Percentiles rank a stretch among this genome's conserved stretches.
Conservation (phyloP, 75 land plant species). For the Pinus albicaulis region DNA sequence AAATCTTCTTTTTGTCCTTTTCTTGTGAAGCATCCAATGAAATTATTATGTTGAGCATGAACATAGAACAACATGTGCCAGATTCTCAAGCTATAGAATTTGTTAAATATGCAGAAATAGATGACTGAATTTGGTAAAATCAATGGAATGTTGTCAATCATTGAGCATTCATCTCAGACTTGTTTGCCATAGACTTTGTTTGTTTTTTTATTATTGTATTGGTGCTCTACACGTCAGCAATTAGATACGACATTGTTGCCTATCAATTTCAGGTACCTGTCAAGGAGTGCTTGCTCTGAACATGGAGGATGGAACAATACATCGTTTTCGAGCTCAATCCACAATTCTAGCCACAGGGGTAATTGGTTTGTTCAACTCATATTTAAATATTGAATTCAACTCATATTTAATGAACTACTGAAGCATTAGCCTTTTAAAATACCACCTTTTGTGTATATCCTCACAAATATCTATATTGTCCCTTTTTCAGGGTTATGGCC, state of each 20-base stretch:
- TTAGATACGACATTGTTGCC: background rate
- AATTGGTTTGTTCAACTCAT: constrained; percentile 4
- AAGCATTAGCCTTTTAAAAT: background rate
- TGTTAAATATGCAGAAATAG: too few relatives aligned
- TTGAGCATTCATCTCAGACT: background rate
- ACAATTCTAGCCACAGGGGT: constrained; percentile 99
- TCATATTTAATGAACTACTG: background rate
- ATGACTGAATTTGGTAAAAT: background rate
- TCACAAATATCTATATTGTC: background rate
- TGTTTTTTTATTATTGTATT: background rate
- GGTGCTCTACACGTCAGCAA: background rate
- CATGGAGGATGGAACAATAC: constrained; percentile 96
- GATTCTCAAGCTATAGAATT: too few relatives aligned
- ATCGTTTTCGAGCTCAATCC: constrained; percentile 77
- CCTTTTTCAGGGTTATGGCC: constrained; percentile 83
- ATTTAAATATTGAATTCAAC: background rate
- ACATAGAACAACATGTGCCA: too few relatives aligned
- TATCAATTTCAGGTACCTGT: constrained; percentile 61
- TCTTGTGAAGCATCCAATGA: too few relatives aligned
- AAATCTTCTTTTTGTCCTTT: too few relatives aligned
- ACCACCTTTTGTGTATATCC: background rate
- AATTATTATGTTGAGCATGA: too few relatives aligned
- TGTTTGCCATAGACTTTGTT: background rate
- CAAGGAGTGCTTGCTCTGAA: constrained; percentile 93
- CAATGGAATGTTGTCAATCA: constrained; percentile 1